Base-by-base conservation (phyloP, 2,329 filamentous ascomycete genomes). In the Diaporthe destruens region DNA sequence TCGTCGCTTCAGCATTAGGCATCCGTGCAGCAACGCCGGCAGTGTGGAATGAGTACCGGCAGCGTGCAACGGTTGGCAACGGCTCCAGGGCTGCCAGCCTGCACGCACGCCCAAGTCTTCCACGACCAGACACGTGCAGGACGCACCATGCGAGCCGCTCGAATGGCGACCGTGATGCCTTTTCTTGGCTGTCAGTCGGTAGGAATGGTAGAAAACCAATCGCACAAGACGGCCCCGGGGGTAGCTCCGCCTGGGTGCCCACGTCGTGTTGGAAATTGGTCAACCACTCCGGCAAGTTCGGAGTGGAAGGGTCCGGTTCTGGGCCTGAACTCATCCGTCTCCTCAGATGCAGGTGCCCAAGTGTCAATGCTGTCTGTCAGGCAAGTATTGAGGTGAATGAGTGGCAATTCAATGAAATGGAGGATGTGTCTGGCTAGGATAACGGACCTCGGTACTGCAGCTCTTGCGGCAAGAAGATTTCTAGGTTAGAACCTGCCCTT, bases 81-180 rank as follows among this genome's bases (percentile, higher is more conserved):
- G 25, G 57, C 7, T 32, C 23, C 14, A 59, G 39, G 39, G 14
- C 14, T 11, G 9, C 36, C 12, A 9, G 34, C 11, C 34, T 7
- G 36, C 36, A 39, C 9, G 36, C 36, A 39, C 36, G 20, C n/a
- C 34, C 12, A n/a, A 16, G 53, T n/a, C 23, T 16, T 59, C n/a
- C 36, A 39, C 8, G 6, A 14, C 55, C 12, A 16, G 36, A 44
- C 12, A 44, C 56, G 42, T 7, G 11, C 56, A 29, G n/a, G 36
- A 59, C 16, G 56, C 34, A 25, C 2, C 12, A 59, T 42, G 56
- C 56, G 36, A 59, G 56, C 56, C 36, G 36, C 56, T 59, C 36
- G 56, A 25, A 59, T 42, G 25, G 8, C 18, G n/a, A 59, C 16
- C 3, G 20, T 39, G 20, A 57, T 16, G 4, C 29, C 23, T 59